These are phyloP conservation scores for Albophoma yamanashiensis DNA, from an alignment of 2,329 filamentous ascomycete species.

Conservation along the genomic window DNA sequence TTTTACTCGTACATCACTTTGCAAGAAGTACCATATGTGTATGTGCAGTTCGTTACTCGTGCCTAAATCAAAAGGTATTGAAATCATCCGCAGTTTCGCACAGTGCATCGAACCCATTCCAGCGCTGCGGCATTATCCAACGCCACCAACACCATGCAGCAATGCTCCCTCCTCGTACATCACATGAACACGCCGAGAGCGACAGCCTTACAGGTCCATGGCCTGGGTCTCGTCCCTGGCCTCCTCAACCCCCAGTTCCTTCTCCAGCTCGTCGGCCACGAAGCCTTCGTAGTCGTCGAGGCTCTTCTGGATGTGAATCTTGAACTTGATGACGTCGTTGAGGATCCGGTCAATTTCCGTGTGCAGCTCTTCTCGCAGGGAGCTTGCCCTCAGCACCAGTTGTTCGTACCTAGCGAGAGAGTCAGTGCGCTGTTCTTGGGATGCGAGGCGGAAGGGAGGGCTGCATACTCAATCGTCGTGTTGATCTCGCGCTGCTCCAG, in stretches of 20 bases:
- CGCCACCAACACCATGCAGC: not conserved
- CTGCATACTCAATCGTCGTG: slow-evolving; percentile 78
- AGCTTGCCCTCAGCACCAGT: slow-evolving; percentile 70
- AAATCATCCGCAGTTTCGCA: not conserved
- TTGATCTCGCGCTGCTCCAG: slow-evolving; percentile 96
- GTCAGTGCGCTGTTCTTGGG: not conserved
- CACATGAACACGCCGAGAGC: not conserved
- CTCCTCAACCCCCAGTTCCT: slow-evolving; percentile 61
- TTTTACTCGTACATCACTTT: too few species aligned
- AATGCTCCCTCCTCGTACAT: not conserved
- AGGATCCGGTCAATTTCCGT: slow-evolving; percentile 93
- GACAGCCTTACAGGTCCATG: slow-evolving; percentile 23
- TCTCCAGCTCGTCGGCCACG: slow-evolving; percentile 86
- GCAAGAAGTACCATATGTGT: not conserved
- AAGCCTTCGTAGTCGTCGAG: slow-evolving; percentile 92
- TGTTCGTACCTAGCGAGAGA: slow-evolving; percentile 64
- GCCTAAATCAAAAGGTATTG: not conserved
- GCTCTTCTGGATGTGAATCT: slow-evolving; percentile 88
- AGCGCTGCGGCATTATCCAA: not conserved
- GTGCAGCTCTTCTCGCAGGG: slow-evolving; percentile 92
- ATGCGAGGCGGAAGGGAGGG: not conserved
- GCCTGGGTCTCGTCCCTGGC: slow-evolving; percentile 40
- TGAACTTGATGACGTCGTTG: slow-evolving; percentile 97
- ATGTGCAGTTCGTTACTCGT: not conserved
- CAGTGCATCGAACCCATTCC: not conserved